Conservation (phyloP, 2,329 filamentous ascomycete genomes). For the Aspergillus udagawae region DNA sequence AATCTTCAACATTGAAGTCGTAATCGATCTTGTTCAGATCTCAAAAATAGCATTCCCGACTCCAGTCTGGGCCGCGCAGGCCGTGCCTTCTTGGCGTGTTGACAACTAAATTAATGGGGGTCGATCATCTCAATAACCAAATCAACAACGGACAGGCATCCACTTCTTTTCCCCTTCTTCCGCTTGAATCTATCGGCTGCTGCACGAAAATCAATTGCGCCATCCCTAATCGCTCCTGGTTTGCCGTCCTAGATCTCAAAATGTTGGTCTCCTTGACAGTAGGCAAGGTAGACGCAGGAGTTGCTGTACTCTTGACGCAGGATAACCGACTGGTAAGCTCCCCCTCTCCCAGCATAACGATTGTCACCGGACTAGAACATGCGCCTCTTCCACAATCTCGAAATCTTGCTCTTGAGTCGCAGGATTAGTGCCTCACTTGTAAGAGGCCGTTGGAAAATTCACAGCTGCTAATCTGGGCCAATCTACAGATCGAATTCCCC, state of each 20-base stretch:
- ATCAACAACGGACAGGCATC: slow-evolving; percentile 1
- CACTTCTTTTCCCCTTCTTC: not conserved
- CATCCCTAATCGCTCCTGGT: not conserved
- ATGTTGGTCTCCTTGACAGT: slow-evolving; percentile 98
- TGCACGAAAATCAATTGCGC: not conserved
- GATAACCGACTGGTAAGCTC: slow-evolving; percentile 85
- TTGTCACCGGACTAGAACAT: not conserved
- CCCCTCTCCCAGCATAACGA: slow-evolving; percentile 8
- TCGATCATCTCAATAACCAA: not conserved
- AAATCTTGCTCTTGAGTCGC: not conserved
- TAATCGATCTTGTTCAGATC: not conserved
- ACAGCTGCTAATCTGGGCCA: slow-evolving; percentile 1
- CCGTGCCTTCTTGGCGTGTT: not conserved
- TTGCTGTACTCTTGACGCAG: slow-evolving; percentile 92
- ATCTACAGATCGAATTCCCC: slow-evolving; percentile 85
- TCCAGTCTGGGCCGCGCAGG: not conserved
- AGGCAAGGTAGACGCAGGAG: slow-evolving; percentile 98
- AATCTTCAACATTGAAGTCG: not conserved
- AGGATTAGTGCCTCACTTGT: not conserved
- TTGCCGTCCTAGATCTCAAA: slow-evolving; percentile 22
- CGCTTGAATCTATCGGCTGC: not conserved
- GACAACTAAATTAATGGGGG: not conserved
- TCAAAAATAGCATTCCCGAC: not conserved
- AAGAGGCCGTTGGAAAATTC: not conserved
- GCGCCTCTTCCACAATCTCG: not conserved